Percentiles rank a stretch among this genome's conserved stretches.
Evolutionary conservation across 2,329 filamentous ascomycete species (phyloP).

Genomic region (Amauroascus verrucosus): DNA sequence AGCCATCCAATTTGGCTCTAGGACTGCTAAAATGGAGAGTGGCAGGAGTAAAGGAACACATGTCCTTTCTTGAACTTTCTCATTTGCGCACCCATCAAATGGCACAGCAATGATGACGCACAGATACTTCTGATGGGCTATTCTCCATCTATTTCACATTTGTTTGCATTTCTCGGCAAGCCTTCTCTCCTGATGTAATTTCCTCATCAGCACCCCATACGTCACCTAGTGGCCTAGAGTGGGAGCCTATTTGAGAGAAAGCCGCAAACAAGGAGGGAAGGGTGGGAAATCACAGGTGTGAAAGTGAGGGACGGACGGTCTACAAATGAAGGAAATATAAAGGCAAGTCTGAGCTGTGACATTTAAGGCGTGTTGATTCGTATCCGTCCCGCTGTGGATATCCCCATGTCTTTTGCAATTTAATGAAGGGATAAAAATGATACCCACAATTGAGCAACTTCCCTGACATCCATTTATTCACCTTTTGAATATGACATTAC

Average conservation of each 20-base stretch:
- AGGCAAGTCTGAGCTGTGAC: slow-evolving; percentile 31
- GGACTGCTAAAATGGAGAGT: slow-evolving; percentile 71
- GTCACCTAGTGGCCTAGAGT: slow-evolving; percentile 6
- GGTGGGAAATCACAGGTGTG: background rate
- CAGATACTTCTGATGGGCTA: slow-evolving; percentile 17
- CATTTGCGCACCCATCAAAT: background rate
- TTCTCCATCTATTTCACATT: background rate
- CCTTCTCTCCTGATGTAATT: background rate
- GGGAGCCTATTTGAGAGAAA: background rate
- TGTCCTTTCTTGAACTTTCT: slow-evolving; percentile 24
- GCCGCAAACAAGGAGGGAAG: background rate
- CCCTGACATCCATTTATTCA: too few species aligned
- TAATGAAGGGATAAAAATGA: background rate
- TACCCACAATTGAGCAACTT: background rate
- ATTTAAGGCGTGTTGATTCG: too few species aligned
- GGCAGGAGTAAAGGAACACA: slow-evolving; percentile 58
- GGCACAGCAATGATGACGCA: slow-evolving; percentile 16
- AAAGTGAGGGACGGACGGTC: background rate
- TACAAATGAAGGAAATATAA: slow-evolving; percentile 22
- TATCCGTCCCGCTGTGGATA: too few species aligned
- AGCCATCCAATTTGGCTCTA: slow-evolving; percentile 74
- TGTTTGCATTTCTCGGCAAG: background rate
- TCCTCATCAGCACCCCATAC: background rate
- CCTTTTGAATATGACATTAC: too few species aligned
- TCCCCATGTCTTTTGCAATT: too few species aligned